phyloP scores from a whole-genome alignment of 805 yeast species.

The Diddensiella caesifluorescens region DNA sequence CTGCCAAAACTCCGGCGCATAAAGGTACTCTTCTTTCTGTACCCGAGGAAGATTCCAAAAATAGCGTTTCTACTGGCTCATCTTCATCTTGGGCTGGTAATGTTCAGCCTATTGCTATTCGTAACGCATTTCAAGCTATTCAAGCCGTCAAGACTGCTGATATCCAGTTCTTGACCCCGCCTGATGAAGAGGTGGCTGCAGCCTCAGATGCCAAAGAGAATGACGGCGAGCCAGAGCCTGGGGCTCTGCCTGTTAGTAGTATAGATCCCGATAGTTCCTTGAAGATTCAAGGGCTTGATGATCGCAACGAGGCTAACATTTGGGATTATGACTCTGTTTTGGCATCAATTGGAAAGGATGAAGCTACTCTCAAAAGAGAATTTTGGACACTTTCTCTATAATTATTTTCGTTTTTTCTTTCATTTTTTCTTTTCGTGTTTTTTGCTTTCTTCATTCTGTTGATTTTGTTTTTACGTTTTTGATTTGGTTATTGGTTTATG shows the following conservation, averaged over 20 bases:
- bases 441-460: constrained; percentile 5
- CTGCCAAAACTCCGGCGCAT: constrained; percentile 17
- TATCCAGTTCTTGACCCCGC: constrained; percentile 28
- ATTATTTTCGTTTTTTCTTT: not conserved
- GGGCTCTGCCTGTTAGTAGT: constrained; percentile 14
- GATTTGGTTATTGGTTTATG: not conserved
- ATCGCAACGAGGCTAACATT: constrained; percentile 11
- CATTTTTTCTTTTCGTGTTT: constrained; percentile 4
- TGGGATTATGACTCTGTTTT: constrained; percentile 27
- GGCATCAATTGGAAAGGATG: constrained; percentile 21
- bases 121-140: constrained; percentile 31
- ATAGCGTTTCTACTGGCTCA: constrained; percentile 8
- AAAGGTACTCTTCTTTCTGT: constrained; percentile 7
- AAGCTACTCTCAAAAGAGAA: constrained; percentile 20
- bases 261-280: constrained; percentile 9
- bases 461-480: not conserved
- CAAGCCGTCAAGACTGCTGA: constrained; percentile 27
- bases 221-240: not conserved
- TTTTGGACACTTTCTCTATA: constrained; percentile 25
- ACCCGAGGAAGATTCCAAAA: constrained; percentile 9
- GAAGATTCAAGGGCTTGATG: constrained; percentile 16
- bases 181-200: constrained; percentile 13
- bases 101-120: constrained; percentile 31
- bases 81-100: constrained; percentile 26
- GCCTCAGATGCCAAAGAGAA: constrained; percentile 1